Evolutionary conservation across 352 stramenopile species (phyloP), one percentile per base, ranked within the genome.

Genomic region (Globisporangium lucens): DNA sequence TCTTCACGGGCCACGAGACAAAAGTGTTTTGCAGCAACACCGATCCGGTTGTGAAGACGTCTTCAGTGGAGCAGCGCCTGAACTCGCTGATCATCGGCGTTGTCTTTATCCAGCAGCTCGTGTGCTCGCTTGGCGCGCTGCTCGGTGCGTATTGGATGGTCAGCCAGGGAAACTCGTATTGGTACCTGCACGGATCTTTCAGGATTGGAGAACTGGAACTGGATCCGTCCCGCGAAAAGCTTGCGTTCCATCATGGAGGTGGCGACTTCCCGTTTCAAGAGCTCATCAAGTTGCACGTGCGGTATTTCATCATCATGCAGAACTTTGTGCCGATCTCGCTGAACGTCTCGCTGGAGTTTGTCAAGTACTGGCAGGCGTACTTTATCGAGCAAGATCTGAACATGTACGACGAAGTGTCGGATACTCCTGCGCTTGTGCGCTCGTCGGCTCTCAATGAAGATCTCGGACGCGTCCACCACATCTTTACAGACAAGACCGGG

Each of bases 271-370:
- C 77, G 20, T 74, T 86, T 24, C 67, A 75, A 66, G 86, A 94
- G 51, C 66, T 92, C 17, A 51, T 96, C 20, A 88, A 91, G 51
- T 56, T 98, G 20, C 89, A 98, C 56, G 47, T 98, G 27, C 81
- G 85, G 24, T 99, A 98, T 73, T 94, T 99, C 57, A 97, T 98
- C 33, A 93, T 99, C 71, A 97, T 98, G 83, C 96, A 94, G 77
- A 98, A 99, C 70, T 98, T 99, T 75, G 92, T 99, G 20, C 98
- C 98, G 24, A 94, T 99, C 33, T 99, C 93, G 66, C 79, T 99
- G n/a, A 99, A 99, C 73, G 96, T 99, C 6, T 98, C 96, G 24
- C 80, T 99, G 27, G 94, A 98, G 75, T 93, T 99, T 35, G 91
- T 98, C 53, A 98, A 98, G 68, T 97, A 98, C 65, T 95, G 89